These are phyloP conservation scores for Mycena metata DNA, from an alignment of 768 basidiomycete genomes.

Conservation along the genomic window DNA sequence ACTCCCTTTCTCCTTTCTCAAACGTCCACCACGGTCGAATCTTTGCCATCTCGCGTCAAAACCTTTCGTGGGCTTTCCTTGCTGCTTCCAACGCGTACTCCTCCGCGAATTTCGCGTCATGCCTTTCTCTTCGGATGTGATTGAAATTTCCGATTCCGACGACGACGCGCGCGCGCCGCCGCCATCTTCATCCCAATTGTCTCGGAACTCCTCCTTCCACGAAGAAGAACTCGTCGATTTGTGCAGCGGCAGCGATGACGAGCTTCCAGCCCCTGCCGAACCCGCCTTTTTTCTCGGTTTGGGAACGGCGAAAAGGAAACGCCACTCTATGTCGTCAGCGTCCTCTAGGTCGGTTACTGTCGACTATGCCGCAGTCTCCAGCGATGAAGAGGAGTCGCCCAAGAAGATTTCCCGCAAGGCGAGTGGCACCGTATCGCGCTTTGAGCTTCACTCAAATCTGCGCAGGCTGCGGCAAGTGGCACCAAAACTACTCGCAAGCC, in stretches of 20 bases:
- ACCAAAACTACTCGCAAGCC: slow-evolving; percentile 20
- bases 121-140: slow-evolving; percentile 17
- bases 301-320: slow-evolving; percentile 29
- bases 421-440: slow-evolving; percentile 9
- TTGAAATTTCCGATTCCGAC: slow-evolving; percentile 34
- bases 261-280: slow-evolving; percentile 16
- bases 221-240: slow-evolving; percentile 9
- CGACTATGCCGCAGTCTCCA: background rate
- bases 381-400: slow-evolving; percentile 27
- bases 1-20: too few species aligned
- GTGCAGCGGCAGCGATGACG: slow-evolving; percentile 33
- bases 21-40: too few species aligned
- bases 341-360: background rate
- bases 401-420: slow-evolving; percentile 31
- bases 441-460: background rate
- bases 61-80: too few species aligned
- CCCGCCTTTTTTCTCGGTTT: slow-evolving; percentile 3
- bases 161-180: slow-evolving; percentile 21
- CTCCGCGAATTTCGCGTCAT: background rate
- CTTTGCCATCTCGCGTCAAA: too few species aligned
- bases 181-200: slow-evolving; percentile 17
- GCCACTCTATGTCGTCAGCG: slow-evolving; percentile 3
- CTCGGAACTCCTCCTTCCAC: slow-evolving; percentile 3
- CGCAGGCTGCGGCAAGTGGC: background rate
- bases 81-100: too few species aligned